These are phyloP conservation scores for Jamesozyma lodderae DNA, from an alignment of 805 yeast species.

Conservation along the genomic window DNA sequence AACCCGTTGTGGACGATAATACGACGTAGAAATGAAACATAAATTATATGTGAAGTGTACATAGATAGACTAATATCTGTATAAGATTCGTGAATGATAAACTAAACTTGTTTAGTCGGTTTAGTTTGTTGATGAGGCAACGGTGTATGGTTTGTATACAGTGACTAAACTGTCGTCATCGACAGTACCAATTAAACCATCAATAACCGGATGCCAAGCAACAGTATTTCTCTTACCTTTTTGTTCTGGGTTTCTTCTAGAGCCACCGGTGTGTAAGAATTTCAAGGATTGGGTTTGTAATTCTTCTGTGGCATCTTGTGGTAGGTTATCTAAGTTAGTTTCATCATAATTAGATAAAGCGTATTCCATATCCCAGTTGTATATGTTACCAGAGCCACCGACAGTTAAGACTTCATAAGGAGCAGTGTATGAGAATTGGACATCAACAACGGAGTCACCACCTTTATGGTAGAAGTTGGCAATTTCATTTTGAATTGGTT, in stretches of 20 bases:
- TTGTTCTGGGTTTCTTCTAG: slow-evolving; percentile 17
- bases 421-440: slow-evolving; percentile 19
- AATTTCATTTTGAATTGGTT: slow-evolving; percentile 16
- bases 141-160: slow-evolving; percentile 25
- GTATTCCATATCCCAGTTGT: slow-evolving; percentile 29
- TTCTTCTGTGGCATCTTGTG: slow-evolving; percentile 33
- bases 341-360: slow-evolving; percentile 36
- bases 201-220: slow-evolving; percentile 27
- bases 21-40: too few relatives aligned
- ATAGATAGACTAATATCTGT: too few relatives aligned
- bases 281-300: slow-evolving; percentile 21
- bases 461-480: slow-evolving; percentile 20
- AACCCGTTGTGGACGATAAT: too few relatives aligned
- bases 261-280: slow-evolving; percentile 26
- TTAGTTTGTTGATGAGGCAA: not conserved
- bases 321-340: slow-evolving; percentile 34
- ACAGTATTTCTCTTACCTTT: slow-evolving; percentile 23
- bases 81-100: too few relatives aligned
- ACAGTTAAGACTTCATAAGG: slow-evolving; percentile 23
- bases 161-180: slow-evolving; percentile 26
- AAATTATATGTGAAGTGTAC: too few relatives aligned
- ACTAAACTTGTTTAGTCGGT: too few relatives aligned
- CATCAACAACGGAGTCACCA: slow-evolving; percentile 23
- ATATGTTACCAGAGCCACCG: slow-evolving; percentile 23
- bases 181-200: slow-evolving; percentile 25